Base-by-base conservation (phyloP, 2,329 filamentous ascomycete species). In the Cercospora sp. region DNA sequence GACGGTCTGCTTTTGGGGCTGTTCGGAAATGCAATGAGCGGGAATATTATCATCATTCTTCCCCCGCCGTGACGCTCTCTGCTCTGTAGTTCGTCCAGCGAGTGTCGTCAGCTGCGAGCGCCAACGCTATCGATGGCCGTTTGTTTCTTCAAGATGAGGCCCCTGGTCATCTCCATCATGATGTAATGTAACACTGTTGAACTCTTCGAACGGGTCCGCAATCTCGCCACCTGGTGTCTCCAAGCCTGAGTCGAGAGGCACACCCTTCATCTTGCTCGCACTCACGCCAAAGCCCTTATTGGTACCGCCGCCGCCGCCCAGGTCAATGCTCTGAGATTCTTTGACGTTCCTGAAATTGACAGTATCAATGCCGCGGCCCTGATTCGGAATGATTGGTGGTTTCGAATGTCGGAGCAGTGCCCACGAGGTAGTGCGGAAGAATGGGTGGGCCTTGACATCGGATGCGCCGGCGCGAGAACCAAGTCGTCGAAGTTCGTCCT, bases 281-380 rank as follows among this genome's bases (percentile, higher is more conserved):
- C 71, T 71, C n/a, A 77, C 69, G 13, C 69, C 73, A 63, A 76
- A 77, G 45, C 77, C 78, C 66, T 84, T 77, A 67, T 78, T 78
- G n/a, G 75, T 67, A 36, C 70, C 73, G 4, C 87, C 84, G 45
- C 87, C 86, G 68, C 87, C 45, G 45, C 45, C 88, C 59, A 96
- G 90, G 79, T 99, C 95, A 60, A 98, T 92, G 77, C 93, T 97
- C 75, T 94, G 91, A 75, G 92, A 96, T 81, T 99, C 95, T 82
- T 98, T 99, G 67, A 99, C 94, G 75, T 96, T 97, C 72, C 95
- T 89, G 86, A 99, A 99, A 81, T 99, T 99, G 77, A 97, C 85
- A 0, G 95, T 97, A 79, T 99, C 95, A 73, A 95, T 90, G 58
- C 92, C 95, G 65, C 91, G 90, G 64, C 93, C 93, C 78, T 94